These are phyloP conservation scores for Yarrowia keelungensis DNA, from an alignment of 805 yeast genomes.

Conservation along the genomic window DNA sequence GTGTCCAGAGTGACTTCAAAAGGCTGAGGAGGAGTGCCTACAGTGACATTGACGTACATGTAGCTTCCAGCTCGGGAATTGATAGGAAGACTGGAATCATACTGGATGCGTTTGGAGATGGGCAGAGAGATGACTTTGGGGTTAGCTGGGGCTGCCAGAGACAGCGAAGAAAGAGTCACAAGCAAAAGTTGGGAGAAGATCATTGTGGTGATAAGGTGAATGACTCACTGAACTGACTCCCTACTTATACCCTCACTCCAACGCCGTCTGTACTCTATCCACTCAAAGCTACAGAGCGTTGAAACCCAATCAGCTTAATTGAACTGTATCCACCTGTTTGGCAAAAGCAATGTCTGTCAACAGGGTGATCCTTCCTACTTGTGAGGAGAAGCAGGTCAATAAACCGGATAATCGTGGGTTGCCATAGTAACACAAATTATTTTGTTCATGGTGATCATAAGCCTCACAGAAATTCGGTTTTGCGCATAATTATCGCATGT, in stretches of 20 bases:
- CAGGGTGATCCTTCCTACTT: too few relatives aligned
- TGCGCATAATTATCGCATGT: too few relatives aligned
- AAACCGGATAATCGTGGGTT: too few relatives aligned
- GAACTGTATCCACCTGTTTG: neutral
- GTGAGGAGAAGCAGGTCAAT: too few relatives aligned
- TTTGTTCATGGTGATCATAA: too few relatives aligned
- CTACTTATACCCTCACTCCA: neutral
- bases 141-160: neutral
- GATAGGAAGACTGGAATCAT: neutral
- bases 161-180: neutral
- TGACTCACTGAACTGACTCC: too few relatives aligned
- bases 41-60: neutral
- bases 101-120: neutral
- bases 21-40: conserved; percentile 4
- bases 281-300: neutral
- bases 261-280: conserved; percentile 1
- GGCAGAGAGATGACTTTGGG: neutral
- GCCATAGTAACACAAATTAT: too few relatives aligned
- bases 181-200: neutral
- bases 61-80: neutral
- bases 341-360: neutral
- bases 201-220: neutral
- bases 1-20: conserved; percentile 11
- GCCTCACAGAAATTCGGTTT: too few relatives aligned
- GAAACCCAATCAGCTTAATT: neutral